These are phyloP conservation scores for Saturnispora mendoncae DNA, from an alignment of 805 yeast species.

Conservation along the genomic window DNA sequence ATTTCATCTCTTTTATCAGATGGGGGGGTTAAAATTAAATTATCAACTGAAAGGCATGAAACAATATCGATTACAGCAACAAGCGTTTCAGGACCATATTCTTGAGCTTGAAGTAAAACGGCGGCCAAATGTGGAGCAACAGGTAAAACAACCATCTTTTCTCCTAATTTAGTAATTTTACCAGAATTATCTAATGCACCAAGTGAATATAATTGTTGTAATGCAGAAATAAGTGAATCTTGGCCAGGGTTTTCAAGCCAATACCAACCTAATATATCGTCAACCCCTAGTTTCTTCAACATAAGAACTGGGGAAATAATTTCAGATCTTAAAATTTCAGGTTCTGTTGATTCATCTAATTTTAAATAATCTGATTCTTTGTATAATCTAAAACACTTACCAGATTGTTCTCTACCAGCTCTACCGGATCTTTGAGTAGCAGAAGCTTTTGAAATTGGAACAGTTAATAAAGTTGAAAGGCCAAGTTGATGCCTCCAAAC, in stretches of 20 bases:
- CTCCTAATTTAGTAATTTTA: conserved; percentile 68
- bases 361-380: conserved; percentile 60
- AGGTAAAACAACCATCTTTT: conserved; percentile 80
- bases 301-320: conserved; percentile 77
- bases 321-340: conserved; percentile 84
- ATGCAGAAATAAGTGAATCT: conserved; percentile 64
- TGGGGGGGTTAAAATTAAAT: conserved; percentile 69
- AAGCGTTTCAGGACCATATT: conserved; percentile 33
- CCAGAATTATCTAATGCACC: conserved; percentile 76
- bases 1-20: conserved; percentile 79
- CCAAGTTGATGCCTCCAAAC: conserved; percentile 94
- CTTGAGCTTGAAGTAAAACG: conserved; percentile 65
- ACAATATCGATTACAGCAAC: conserved; percentile 76
- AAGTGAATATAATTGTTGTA: conserved; percentile 67
- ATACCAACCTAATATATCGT: conserved; percentile 76
- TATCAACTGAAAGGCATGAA: conserved; percentile 89
- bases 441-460: conserved; percentile 88
- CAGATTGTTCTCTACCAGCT: conserved; percentile 99
- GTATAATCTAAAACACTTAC: conserved; percentile 84
- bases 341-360: conserved; percentile 75
- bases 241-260: conserved; percentile 91
- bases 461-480: conserved; percentile 82
- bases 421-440: conserved; percentile 96
- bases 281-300: conserved; percentile 73
- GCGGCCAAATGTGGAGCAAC: conserved; percentile 88